phyloP scores from a whole-genome alignment of 2,329 filamentous ascomycete genomes.

The Diaporthe australafricana region DNA sequence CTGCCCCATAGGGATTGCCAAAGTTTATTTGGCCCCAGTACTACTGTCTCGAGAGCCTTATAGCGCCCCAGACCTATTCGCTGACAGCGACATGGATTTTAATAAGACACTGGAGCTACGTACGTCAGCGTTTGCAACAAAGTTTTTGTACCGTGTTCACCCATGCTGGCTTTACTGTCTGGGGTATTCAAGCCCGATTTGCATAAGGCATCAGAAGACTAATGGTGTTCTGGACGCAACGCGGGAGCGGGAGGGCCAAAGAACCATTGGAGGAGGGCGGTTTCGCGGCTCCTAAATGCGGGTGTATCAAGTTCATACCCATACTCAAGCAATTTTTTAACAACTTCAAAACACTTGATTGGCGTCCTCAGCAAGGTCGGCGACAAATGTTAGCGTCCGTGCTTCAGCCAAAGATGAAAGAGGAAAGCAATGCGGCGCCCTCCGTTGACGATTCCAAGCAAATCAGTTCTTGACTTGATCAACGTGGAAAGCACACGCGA shows the following conservation, averaged over 20 bases:
- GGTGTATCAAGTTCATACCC: not conserved
- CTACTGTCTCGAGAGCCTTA: not conserved
- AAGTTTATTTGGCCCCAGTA: conserved; percentile 4
- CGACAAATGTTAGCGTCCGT: rapidly evolving
- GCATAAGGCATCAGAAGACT: not conserved
- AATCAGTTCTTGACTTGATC: not conserved
- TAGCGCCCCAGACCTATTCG: not conserved
- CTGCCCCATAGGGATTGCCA: not conserved
- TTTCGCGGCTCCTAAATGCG: not conserved
- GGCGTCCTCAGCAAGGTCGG: not conserved
- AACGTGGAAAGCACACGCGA: not conserved
- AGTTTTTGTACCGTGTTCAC: not conserved
- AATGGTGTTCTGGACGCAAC: not conserved
- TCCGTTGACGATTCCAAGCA: not conserved
- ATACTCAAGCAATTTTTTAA: not conserved
- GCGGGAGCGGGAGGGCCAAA: not conserved
- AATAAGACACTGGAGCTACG: not conserved
- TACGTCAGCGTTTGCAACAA: not conserved
- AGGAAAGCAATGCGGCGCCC: not conserved
- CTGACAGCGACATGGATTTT: not conserved
- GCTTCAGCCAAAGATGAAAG: not conserved
- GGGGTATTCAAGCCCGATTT: not conserved
- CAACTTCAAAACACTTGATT: not conserved
- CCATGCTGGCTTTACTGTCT: not conserved
- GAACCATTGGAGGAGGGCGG: not conserved